These are phyloP conservation scores for Colletotrichum noveboracense DNA, from an alignment of 2,329 filamentous ascomycete species.

Conservation along the genomic window DNA sequence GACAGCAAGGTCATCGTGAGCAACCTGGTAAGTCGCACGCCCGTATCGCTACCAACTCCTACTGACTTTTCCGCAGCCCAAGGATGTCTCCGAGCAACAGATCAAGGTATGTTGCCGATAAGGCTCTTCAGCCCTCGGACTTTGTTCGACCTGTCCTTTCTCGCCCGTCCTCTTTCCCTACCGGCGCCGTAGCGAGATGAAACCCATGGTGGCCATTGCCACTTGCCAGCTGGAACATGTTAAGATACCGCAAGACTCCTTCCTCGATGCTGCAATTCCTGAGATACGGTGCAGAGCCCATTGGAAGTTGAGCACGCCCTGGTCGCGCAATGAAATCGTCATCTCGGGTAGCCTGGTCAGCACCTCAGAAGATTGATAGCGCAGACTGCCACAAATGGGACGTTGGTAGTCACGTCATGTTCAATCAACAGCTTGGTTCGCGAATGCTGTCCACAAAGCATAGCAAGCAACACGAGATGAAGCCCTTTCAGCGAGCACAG, in stretches of 20 bases:
- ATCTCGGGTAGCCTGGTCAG: slow-evolving; percentile 59
- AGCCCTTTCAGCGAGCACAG: slow-evolving; percentile 48
- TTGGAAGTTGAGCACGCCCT: slow-evolving; percentile 65
- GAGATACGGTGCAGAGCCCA: slow-evolving; percentile 32
- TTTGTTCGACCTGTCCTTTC: slow-evolving; percentile 67
- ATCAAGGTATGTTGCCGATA: slow-evolving; percentile 99
- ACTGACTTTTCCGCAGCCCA: slow-evolving; percentile 72
- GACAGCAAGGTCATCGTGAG: slow-evolving; percentile 98
- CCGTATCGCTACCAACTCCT: background rate
- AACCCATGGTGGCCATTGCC: slow-evolving; percentile 13
- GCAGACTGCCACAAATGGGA: slow-evolving; percentile 26
- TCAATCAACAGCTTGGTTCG: slow-evolving; percentile 7
- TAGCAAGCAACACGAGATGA: background rate
- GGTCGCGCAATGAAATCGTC: slow-evolving; percentile 51
- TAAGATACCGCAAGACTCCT: slow-evolving; percentile 32
- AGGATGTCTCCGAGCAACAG: slow-evolving; percentile 94
- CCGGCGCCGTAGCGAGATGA: slow-evolving; percentile 24
- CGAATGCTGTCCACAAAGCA: background rate
- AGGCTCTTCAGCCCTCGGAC: slow-evolving; percentile 72
- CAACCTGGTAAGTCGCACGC: slow-evolving; percentile 78
- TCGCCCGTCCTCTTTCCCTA: slow-evolving; percentile 41
- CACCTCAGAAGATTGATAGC: slow-evolving; percentile 36
- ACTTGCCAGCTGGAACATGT: slow-evolving; percentile 6
- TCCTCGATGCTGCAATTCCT: slow-evolving; percentile 31
- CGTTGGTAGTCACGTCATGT: slow-evolving; percentile 24